Conservation (phyloP, 352 stramenopile species). For the Pelagophyceae sp. region DNA sequence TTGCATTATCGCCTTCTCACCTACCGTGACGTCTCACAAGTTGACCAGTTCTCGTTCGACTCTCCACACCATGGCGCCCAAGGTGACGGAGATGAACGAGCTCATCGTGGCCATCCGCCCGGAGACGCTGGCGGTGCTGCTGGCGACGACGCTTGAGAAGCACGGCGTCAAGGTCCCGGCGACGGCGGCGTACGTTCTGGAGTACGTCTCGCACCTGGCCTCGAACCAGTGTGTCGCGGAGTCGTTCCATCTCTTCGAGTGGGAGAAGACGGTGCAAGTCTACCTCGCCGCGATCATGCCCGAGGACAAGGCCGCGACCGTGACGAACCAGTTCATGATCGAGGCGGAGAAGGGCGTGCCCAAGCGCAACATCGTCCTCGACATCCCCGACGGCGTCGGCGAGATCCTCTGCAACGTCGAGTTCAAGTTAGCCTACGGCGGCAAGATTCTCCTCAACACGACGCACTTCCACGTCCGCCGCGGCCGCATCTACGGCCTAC, state of each 20-base stretch:
- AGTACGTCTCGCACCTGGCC: slow-evolving; percentile 1
- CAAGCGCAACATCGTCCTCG: background rate
- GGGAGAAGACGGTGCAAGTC: background rate
- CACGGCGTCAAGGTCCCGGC: background rate
- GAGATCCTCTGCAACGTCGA: slow-evolving; percentile 24
- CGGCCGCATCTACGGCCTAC: slow-evolving; percentile 52
- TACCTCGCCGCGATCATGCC: background rate
- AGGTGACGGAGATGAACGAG: slow-evolving; percentile 4
- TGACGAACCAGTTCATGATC: slow-evolving; percentile 8
- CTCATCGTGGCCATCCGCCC: background rate
- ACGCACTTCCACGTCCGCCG: slow-evolving; percentile 14
- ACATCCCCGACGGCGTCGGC: slow-evolving; percentile 6
- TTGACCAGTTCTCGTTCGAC: too few relatives aligned
- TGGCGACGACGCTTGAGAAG: background rate
- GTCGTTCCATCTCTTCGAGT: slow-evolving; percentile 7
- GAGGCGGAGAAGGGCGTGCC: background rate
- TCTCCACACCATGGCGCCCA: too few relatives aligned
- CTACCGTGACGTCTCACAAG: too few relatives aligned
- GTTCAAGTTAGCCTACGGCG: slow-evolving; percentile 25
- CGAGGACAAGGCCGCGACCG: background rate
- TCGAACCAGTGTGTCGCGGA: slow-evolving; percentile 4
- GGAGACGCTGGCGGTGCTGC: background rate
- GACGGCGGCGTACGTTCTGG: background rate
- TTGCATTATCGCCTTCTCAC: too few relatives aligned
- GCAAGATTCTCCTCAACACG: slow-evolving; percentile 54